Evolutionary conservation across 257 asterid species (phyloP), one percentile per base, ranked within the genome.

Genomic region (Mentha longifolia): DNA sequence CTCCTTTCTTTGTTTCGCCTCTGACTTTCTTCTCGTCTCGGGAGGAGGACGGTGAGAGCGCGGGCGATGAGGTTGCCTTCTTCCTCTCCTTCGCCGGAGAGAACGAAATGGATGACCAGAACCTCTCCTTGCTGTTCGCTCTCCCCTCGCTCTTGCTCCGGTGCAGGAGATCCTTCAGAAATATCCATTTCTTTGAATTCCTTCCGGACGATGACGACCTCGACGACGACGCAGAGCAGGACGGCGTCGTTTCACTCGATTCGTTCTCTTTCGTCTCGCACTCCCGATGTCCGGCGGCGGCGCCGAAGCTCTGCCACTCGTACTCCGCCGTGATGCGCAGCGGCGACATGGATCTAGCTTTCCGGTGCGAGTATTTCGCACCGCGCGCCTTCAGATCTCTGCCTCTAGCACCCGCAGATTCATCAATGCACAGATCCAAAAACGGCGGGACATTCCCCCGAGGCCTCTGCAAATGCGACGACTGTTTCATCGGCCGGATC

Each of bases 291-390:
- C 22, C 45, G 65, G 50, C 51, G 16, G 52, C 12, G 60, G 42
- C 56, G 42, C 37, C 30, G 25, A 58, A 47, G 9, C 71, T 74
- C 11, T 57, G 73, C 85, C 78, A 76, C 7, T 72, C 84, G 75
- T 54, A 70, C 42, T 51, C 51, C 4, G 57, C 62, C n/a, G 65
- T 41, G 14, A 30, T 6, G 39, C 89, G 81, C 2, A 86, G 35
- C 3, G 92, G 92, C 68, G 89, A 84, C 89, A 84, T 74, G 42
- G 92, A 86, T 84, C 92, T 86, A 55, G 92, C 83, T 55, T 86
- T 84, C 2, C 92, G 79, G 81, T 80, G 85, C 4, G 78, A 57
- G 77, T 20, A 73, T 49, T 71, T 77, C 3, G 60, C 39, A 2
- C 71, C 33, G 61, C 85, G 83, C 59, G 46, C 30, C 65, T 75